Base-by-base conservation (phyloP, 2,329 filamentous ascomycete genomes). In the Neurospora sp. region DNA sequence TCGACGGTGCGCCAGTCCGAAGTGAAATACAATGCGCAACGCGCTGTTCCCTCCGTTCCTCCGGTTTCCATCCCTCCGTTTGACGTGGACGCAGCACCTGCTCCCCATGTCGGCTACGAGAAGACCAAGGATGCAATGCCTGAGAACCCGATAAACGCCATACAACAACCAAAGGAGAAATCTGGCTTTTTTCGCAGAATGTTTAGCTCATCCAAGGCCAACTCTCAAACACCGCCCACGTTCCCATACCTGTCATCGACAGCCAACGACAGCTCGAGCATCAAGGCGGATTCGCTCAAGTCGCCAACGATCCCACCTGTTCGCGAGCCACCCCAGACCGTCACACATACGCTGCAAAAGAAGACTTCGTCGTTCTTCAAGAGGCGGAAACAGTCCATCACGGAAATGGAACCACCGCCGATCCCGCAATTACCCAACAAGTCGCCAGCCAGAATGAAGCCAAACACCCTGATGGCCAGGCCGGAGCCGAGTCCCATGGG, bases 291-390 rank as follows among this genome's bases (percentile, higher is more conserved):
- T 67, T 81, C 83, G 70, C 81, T 82, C 68, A 88, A 86, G 76
- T 74, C 82, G 17, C 76, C 78, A 52, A 81, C 84, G 46, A 79
- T 82, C 28, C 83, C 85, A 41, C 83, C 85, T 1, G 84, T 85
- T 36, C 80, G 85, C 70, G 85, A 88, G 73, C 84, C 84, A 40
- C 82, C 84, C 67, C 82, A 82, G 69, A 76, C 79, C 23, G 78
- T 83, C 17, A 83, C 84, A 70, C 81, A 82, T 6, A 76, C 75
- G 23, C 82, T 97, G 68, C 91, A 92, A 76, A 97, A 97, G 83
- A 97, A 97, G 80, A 88, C 92, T 4, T 96, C 95, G 0, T 95
- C 93, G 0, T 98, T 99, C 82, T 98, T 98, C 82, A 88, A 96
- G 72, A 87, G 96, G 71, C 88, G 94, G 73, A 98, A 98, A 86